Evolutionary conservation across 2,329 filamentous ascomycete genomes (phyloP), one percentile per base, ranked within the genome.

Genomic region (Chaetothyriales sp.): DNA sequence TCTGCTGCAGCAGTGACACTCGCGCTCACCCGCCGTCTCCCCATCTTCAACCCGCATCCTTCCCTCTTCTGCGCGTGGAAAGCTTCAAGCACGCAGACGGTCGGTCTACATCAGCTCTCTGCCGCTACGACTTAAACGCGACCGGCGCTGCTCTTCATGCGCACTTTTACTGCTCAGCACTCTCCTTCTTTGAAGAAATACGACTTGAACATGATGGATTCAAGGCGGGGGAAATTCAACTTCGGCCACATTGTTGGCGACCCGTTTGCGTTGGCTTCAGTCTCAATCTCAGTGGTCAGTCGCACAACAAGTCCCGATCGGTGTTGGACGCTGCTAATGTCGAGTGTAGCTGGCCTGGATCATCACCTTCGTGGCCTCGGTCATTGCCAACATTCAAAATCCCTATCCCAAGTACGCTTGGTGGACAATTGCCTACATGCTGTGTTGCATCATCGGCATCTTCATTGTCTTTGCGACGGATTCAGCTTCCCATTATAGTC

Each of bases 211-310:
- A 71, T 69, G 61, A 53, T 57, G 55, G 56, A 60, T 46, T 51
- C 55, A 49, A 46, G 53, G 49, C 55, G 53, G 53, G 51, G 51
- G 45, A 55, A 50, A 22, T 82, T 95, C 68, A 83, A 79, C 67
- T 69, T 89, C 68, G 85, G 85, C 65, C 93, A 95, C 70, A 88
- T 98, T 61, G 76, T 95, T 55, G 92, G 92, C 62, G 90, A 98
- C 70, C 92, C 92, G 5, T 96, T 98, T 69, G 89, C 90, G 53
- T 78, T 98, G 54, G 88, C 89, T 50, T 96, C 92, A 36, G 80
- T 94, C 57, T 95, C 90, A 52, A 95, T 96, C 67, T 80, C 84
- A 56, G 75, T 86, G 64, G 90, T 95, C 79, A 68, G 87, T 78
- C 28, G 12, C 36, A 47, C 36, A 47, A 22, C n/a, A 20, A 42